Base-by-base conservation (phyloP, 1,284 basidiomycete genomes). In the Cryptococcus sp. region DNA sequence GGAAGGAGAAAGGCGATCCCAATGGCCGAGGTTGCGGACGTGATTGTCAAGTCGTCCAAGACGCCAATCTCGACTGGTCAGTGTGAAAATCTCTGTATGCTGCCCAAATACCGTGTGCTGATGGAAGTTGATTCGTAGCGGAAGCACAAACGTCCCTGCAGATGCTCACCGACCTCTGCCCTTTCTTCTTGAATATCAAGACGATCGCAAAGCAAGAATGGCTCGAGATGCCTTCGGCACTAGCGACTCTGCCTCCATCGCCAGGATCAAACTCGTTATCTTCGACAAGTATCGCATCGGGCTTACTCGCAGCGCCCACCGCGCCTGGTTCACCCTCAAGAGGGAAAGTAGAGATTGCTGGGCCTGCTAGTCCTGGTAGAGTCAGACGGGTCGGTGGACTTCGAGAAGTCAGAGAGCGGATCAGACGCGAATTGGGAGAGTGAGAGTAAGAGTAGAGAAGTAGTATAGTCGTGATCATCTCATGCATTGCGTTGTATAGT, bases 41-140 rank as follows among this genome's bases (percentile, higher is more conserved):
- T 76, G 17, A 68, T 81, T 13, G 75, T 80, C 50, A 79, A 80
- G 63, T 75, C 71, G 39, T 77, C 78, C 40, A 79, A 78, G 56
- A 75, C 73, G 22, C 78, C 78, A 11, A 78, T 80, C 48, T 79
- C 77, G 0, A 62, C 59, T 10, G 74, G 77, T 77, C 54, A 51
- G 73, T 70, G n/a, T 7, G 6, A 13, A 22, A 48, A 3, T 50
- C 11, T 19, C 40, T 20, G 20, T 17, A 45, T 31, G 31, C n/a
- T 3, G 17, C 10, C 16, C 4, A 22, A 23, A 5, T 3, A n/a
- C n/a, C 2, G 51, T 38, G 7, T 31, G 41, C 56, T 50, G 44
- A 53, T 25, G 35, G 35, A 42, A 15, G 42, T 45, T 16, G 27
- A n/a, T 13, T 17, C 47, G 22, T n/a, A 77, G 80, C 78, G 23